These are phyloP conservation scores for Talaromyces sp. DNA, from an alignment of 2,329 filamentous ascomycete genomes.

Conservation along the genomic window DNA sequence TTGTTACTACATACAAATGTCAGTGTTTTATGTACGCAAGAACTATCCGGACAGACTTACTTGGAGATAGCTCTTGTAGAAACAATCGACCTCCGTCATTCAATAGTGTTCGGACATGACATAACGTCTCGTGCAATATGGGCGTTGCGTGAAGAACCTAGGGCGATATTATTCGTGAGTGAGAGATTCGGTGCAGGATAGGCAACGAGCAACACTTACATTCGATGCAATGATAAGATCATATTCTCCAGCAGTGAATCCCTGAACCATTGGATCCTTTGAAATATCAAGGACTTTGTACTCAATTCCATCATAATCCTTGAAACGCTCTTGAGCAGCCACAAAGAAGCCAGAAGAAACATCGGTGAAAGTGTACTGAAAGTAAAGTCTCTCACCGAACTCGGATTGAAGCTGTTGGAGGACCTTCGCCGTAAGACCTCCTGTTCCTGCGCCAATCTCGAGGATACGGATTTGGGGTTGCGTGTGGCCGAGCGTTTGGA, in stretches of 20 bases:
- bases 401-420: neutral
- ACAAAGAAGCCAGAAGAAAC: conserved; percentile 27
- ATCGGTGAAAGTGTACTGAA: conserved; percentile 26
- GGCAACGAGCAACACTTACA: too few relatives aligned
- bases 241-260: conserved; percentile 23
- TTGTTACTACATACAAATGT: too few relatives aligned
- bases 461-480: neutral
- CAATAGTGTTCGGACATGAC: too few relatives aligned
- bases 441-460: too few relatives aligned
- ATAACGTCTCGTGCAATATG: too few relatives aligned
- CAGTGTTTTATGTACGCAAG: too few relatives aligned
- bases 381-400: neutral
- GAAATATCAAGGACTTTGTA: conserved; percentile 28
- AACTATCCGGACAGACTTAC: too few relatives aligned
- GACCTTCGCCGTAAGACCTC: conserved; percentile 10
- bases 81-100: conserved; percentile 26
- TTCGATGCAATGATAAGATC: conserved; percentile 29
- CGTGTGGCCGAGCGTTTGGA: neutral
- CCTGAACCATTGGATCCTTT: conserved; percentile 24
- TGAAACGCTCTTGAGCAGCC: conserved; percentile 22
- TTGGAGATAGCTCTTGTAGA: conserved; percentile 33
- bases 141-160: too few relatives aligned
- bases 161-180: too few relatives aligned
- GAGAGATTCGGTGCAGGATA: too few relatives aligned
- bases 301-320: conserved; percentile 18